phyloP scores from a whole-genome alignment of 73 alveolate species.

The Tetrahymena malaccensis region DNA sequence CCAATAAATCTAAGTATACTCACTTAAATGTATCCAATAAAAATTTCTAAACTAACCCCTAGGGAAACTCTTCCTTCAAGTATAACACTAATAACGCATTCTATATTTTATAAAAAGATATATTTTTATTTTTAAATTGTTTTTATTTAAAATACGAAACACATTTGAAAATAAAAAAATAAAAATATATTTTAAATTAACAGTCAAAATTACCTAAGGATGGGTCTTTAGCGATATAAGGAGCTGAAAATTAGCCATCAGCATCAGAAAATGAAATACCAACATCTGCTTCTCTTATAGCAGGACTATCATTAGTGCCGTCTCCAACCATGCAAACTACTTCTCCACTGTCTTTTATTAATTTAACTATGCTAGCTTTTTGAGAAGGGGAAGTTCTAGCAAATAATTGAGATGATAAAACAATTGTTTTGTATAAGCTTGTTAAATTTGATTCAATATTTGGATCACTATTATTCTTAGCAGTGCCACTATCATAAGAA shows the following conservation, averaged over 20 bases:
- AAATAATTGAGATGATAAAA: conserved; percentile 59
- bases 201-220: background rate
- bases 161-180: too few relatives aligned
- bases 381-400: conserved; percentile 89
- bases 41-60: background rate
- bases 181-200: background rate
- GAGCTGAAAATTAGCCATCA: conserved; percentile 44
- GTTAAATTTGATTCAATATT: background rate
- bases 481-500: background rate
- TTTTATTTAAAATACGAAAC: background rate
- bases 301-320: conserved; percentile 91
- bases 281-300: conserved; percentile 74
- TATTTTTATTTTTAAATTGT: background rate
- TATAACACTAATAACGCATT: background rate
- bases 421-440: background rate
- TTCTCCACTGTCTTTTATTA: conserved; percentile 49
- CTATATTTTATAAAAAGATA: background rate
- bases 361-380: conserved; percentile 63
- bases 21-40: background rate
- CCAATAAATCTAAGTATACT: background rate
- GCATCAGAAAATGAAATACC: conserved; percentile 34
- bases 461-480: background rate
- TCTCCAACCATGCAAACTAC: conserved; percentile 83
- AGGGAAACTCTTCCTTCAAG: background rate
- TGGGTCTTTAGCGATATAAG: conserved; percentile 14